Percentiles rank a stretch among this genome's conserved stretches.
phyloP scores from a whole-genome alignment of 352 stramenopile genomes.

The Globisporangium iwayamae region DNA sequence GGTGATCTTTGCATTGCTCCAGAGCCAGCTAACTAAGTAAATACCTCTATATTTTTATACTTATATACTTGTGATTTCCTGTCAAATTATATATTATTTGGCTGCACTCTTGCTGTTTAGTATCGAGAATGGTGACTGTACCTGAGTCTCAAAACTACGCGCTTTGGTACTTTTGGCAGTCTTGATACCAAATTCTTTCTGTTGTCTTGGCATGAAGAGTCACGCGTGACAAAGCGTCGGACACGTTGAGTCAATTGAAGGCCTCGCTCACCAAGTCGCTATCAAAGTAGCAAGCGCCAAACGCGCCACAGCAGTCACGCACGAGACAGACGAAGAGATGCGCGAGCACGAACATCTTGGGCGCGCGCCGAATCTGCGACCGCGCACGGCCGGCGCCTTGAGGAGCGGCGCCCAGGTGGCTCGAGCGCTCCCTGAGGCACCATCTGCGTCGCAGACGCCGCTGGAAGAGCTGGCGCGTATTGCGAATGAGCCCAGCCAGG shows the following conservation, averaged over 20 bases:
- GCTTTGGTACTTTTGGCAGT: not conserved
- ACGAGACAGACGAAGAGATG: constrained; percentile 10
- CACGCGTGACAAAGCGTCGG: not conserved
- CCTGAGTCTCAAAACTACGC: too few species aligned
- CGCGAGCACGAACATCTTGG: constrained; percentile 50
- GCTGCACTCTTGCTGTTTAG: too few species aligned
- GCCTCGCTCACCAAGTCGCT: not conserved
- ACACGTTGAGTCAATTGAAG: too few species aligned
- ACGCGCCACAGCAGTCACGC: not conserved
- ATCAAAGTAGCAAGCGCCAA: not conserved
- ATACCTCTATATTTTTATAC: too few species aligned
- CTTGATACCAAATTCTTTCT: not conserved
- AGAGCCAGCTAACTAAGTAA: too few species aligned
- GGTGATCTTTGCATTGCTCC: too few species aligned
- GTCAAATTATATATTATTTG: too few species aligned
- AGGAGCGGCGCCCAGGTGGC: not conserved
- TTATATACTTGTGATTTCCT: too few species aligned
- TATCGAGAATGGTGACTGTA: too few species aligned
- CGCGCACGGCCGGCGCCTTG: constrained; percentile 35
- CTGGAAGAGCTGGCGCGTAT: constrained; percentile 21
- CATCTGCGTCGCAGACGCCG: not conserved
- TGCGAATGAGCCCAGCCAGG: constrained; percentile 9
- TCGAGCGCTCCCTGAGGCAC: not conserved
- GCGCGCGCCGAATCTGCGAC: constrained; percentile 41
- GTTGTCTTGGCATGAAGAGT: constrained; percentile 1